Percentiles rank a stretch among this genome's conserved stretches.
Conservation (phyloP, 129 eudicot species). For the Scalesia atractyloides region DNA sequence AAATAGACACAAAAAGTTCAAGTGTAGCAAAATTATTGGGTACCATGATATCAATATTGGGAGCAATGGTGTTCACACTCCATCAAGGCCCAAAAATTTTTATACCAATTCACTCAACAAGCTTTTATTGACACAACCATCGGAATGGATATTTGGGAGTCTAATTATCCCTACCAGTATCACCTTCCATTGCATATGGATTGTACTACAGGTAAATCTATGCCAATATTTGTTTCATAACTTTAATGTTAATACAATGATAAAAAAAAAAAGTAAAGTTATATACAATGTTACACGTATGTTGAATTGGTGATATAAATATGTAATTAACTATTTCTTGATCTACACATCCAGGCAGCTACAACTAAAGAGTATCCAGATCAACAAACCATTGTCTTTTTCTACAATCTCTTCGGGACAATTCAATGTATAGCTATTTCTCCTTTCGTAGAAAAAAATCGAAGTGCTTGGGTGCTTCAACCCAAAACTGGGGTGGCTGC, state of each 20-base stretch:
- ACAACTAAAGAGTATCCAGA: background rate
- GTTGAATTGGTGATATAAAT: background rate
- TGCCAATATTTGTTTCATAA: background rate
- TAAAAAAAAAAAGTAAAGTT: no score
- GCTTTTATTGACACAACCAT: constrained; percentile 5
- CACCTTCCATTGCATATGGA: background rate
- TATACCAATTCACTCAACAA: background rate
- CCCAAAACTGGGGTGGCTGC: background rate
- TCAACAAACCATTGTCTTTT: constrained; percentile 15
- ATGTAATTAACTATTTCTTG: background rate
- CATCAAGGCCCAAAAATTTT: constrained; percentile 39
- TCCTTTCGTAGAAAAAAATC: constrained; percentile 9
- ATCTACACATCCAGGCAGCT: background rate
- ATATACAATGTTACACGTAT: background rate
- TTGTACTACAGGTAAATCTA: constrained; percentile 14
- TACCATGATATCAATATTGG: constrained; percentile 33
- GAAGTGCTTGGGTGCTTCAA: constrained; percentile 16
- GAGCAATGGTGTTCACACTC: constrained; percentile 41
- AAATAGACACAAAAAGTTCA: constrained; percentile 29
- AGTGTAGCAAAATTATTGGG: constrained; percentile 37
- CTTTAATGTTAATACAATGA: no score
- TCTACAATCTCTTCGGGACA: constrained; percentile 20
- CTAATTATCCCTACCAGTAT: constrained; percentile 5
- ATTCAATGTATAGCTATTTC: constrained; percentile 17
- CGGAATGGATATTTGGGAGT: constrained; percentile 34